A percentile compares a stretch with the other conserved stretches of the same genome.
Evolutionary conservation across 2,329 filamentous ascomycete genomes (phyloP).

Genomic region (Talaromyces sp.): DNA sequence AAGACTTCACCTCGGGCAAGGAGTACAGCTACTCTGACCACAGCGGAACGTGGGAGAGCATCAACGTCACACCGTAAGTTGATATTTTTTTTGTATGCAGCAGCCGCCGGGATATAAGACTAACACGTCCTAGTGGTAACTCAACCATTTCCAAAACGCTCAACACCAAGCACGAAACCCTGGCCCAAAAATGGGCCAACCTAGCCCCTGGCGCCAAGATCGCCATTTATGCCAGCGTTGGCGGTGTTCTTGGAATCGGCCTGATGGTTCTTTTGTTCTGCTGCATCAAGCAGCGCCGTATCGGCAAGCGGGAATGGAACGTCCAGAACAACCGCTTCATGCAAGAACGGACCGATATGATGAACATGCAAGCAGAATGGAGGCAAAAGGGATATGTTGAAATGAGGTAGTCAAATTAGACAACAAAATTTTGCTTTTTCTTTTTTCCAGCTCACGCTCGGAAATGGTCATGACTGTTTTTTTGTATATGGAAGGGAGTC

Average conservation of each 20-base stretch:
- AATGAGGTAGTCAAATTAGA: constrained; percentile 9
- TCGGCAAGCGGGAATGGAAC: constrained; percentile 45
- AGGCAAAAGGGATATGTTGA: constrained; percentile 28
- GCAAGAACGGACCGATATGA: constrained; percentile 33
- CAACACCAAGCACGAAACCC: constrained; percentile 28
- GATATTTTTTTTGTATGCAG: neutral
- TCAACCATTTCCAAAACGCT: constrained; percentile 43
- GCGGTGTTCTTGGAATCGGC: constrained; percentile 25
- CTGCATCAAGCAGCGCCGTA: constrained; percentile 47
- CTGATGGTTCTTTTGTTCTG: constrained; percentile 39
- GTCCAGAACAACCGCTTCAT: constrained; percentile 44
- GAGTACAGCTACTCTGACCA: constrained; percentile 63
- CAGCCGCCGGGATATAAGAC: neutral
- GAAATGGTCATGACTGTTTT: constrained; percentile 2
- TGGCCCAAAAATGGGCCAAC: constrained; percentile 38
- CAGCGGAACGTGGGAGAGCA: constrained; percentile 60
- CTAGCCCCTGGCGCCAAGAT: constrained; percentile 45
- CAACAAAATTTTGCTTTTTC: neutral
- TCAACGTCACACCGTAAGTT: constrained; percentile 49
- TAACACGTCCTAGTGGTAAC: constrained; percentile 53
- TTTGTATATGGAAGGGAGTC: neutral
- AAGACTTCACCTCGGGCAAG: constrained; percentile 56
- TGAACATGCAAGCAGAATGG: constrained; percentile 35
- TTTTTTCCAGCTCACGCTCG: neutral
- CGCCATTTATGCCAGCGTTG: constrained; percentile 39